These are phyloP conservation scores for Bullera alba DNA, from an alignment of 768 basidiomycete species.

Conservation along the genomic window DNA sequence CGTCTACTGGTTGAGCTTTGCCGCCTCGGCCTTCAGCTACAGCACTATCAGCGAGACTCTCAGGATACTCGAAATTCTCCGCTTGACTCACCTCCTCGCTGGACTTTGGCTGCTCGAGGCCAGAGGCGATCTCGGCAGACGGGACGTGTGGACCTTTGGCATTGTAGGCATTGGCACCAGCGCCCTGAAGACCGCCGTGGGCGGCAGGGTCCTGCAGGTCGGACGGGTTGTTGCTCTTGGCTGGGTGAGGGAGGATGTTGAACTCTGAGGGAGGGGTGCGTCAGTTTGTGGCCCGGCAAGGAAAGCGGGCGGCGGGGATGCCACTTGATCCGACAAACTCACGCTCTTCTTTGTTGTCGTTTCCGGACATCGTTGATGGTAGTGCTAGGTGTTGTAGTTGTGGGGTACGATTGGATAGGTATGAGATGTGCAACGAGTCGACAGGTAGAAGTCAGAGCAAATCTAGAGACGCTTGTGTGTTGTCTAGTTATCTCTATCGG, in stretches of 20 bases:
- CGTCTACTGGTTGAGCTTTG: constrained; percentile 36
- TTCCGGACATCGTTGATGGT: constrained; percentile 8
- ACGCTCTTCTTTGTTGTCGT: constrained; percentile 10
- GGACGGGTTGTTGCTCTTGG: constrained; percentile 45
- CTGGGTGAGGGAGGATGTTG: constrained; percentile 46
- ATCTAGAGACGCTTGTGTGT: no score
- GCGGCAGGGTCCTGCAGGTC: constrained; percentile 39
- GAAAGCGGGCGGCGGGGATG: neutral
- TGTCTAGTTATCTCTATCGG: no score
- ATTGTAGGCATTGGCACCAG: constrained; percentile 39
- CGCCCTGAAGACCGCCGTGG: constrained; percentile 35
- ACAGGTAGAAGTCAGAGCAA: no score
- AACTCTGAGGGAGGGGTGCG: constrained; percentile 21
- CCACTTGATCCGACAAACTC: neutral
- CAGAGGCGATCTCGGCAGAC: constrained; percentile 25
- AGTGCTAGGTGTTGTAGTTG: neutral
- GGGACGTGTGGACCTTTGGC: constrained; percentile 40
- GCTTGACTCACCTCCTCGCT: constrained; percentile 44
- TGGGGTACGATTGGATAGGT: no score
- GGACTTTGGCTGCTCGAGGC: constrained; percentile 43
- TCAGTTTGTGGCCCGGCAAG: neutral
- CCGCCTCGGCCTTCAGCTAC: constrained; percentile 37
- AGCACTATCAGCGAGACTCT: no score
- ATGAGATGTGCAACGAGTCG: no score
- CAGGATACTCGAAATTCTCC: no score